phyloP scores from a whole-genome alignment of 495 filamentous ascomycete species.

The Penicillium manginii region DNA sequence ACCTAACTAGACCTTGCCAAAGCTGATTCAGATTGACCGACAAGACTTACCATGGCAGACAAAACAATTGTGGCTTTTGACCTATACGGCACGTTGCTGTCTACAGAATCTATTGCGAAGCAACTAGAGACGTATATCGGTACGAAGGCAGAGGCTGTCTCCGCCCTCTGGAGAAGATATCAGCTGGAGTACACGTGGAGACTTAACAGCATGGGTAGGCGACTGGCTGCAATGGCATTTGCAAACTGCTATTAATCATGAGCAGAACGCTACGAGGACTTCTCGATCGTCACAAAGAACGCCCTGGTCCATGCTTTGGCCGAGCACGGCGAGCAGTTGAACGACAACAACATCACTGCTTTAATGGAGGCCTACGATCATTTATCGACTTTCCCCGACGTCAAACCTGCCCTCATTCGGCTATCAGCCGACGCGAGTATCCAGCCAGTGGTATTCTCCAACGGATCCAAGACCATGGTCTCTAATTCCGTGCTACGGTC shows the following conservation, averaged over 20 bases:
- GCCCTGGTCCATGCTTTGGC: conserved; percentile 66
- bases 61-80: conserved; percentile 68
- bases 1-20: too few species aligned
- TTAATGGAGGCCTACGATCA: conserved; percentile 71
- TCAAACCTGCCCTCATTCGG: conserved; percentile 52
- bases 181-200: conserved; percentile 87
- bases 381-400: conserved; percentile 72
- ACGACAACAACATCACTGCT: conserved; percentile 38
- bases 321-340: conserved; percentile 54
- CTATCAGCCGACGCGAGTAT: conserved; percentile 44
- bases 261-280: conserved; percentile 64
- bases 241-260: not conserved
- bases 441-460: conserved; percentile 72
- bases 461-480: conserved; percentile 70
- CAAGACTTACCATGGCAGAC: conserved; percentile 15
- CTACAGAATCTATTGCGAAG: conserved; percentile 66
- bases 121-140: conserved; percentile 55
- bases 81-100: conserved; percentile 74
- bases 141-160: conserved; percentile 55
- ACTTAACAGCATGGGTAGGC: conserved; percentile 75
- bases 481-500: conserved; percentile 60
- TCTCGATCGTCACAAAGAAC: conserved; percentile 64
- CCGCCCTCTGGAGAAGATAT: conserved; percentile 60
- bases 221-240: not conserved
- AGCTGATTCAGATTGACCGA: not conserved